Percentiles rank a stretch among this genome's conserved stretches.
These are phyloP conservation scores for Coemansia sp. DNA, from an alignment of 192 early-diverging fungal genomes.

Conservation along the genomic window DNA sequence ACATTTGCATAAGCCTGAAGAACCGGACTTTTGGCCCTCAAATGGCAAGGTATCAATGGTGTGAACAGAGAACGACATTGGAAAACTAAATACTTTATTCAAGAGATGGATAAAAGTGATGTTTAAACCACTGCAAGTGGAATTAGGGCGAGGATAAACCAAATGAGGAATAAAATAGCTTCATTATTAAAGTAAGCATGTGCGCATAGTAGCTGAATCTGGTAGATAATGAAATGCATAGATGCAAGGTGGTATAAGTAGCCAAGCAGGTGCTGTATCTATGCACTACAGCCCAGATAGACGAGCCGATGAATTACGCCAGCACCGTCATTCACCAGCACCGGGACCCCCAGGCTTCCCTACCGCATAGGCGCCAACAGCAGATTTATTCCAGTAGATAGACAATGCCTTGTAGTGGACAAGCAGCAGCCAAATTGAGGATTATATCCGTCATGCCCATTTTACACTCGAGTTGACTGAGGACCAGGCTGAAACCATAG, in stretches of 20 bases:
- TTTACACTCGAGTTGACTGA: constrained; percentile 42
- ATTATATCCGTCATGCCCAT: constrained; percentile 31
- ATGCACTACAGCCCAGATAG: constrained; percentile 39
- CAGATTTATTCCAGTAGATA: constrained; percentile 13
- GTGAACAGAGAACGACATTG: constrained; percentile 22
- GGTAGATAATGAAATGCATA: not conserved
- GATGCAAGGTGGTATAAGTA: constrained; percentile 1
- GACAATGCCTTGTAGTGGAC: constrained; percentile 23
- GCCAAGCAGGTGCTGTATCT: constrained; percentile 22
- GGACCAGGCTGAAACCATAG: constrained; percentile 28
- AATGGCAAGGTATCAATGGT: constrained; percentile 70
- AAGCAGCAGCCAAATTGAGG: constrained; percentile 9
- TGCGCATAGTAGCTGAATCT: not conserved
- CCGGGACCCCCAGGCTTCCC: constrained; percentile 44
- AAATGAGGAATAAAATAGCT: not conserved
- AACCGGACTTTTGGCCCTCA: constrained; percentile 96
- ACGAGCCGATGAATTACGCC: constrained; percentile 23
- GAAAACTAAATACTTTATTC: not conserved
- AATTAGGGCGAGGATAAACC: too few species aligned
- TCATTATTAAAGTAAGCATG: constrained; percentile 1
- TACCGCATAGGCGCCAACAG: not conserved
- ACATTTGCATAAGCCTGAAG: constrained; percentile 91
- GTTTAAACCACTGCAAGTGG: not conserved
- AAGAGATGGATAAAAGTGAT: not conserved
- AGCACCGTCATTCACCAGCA: constrained; percentile 30